Percentiles rank a stretch among this genome's conserved stretches.
These are phyloP conservation scores for Durio zibethinus DNA, from an alignment of 345 rosid species.

Conservation along the genomic window DNA sequence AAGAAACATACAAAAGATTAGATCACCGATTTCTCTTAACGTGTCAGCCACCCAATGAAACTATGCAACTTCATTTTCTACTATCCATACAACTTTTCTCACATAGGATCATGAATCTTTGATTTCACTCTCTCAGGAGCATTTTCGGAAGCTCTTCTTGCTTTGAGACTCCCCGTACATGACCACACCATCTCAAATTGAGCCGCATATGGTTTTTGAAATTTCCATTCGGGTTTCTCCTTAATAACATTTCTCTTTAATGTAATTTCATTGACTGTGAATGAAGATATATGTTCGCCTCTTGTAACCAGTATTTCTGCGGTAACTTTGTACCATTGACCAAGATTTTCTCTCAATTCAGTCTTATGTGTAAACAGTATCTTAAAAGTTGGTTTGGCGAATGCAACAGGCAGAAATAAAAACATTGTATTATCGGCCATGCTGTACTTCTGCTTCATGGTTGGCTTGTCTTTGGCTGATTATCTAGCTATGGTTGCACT, in stretches of 20 bases:
- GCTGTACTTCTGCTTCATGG: neutral
- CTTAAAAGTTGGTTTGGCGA: neutral
- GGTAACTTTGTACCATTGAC: neutral
- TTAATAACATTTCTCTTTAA: slow-evolving; percentile 34
- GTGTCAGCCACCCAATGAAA: neutral
- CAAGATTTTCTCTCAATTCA: neutral
- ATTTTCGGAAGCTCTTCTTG: slow-evolving; percentile 61
- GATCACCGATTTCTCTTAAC: slow-evolving; percentile 10
- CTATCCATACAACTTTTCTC: too few species aligned
- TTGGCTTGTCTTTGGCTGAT: too few species aligned
- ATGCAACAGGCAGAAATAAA: neutral
- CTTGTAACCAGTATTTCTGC: neutral
- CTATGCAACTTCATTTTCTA: too few species aligned
- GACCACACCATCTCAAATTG: slow-evolving; percentile 74
- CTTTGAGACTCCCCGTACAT: slow-evolving; percentile 65
- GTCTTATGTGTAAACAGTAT: neutral
- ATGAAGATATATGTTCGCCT: neutral
- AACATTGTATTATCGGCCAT: neutral
- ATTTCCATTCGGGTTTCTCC: slow-evolving; percentile 41
- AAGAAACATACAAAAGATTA: slow-evolving; percentile 38
- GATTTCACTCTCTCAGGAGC: slow-evolving; percentile 84
- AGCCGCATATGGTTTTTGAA: slow-evolving; percentile 27
- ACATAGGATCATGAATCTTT: neutral
- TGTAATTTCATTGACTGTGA: neutral
- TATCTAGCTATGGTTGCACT: neutral